These are phyloP conservation scores for Dryas integrifolia DNA, from an alignment of 331 rosid species.

Conservation along the genomic window DNA sequence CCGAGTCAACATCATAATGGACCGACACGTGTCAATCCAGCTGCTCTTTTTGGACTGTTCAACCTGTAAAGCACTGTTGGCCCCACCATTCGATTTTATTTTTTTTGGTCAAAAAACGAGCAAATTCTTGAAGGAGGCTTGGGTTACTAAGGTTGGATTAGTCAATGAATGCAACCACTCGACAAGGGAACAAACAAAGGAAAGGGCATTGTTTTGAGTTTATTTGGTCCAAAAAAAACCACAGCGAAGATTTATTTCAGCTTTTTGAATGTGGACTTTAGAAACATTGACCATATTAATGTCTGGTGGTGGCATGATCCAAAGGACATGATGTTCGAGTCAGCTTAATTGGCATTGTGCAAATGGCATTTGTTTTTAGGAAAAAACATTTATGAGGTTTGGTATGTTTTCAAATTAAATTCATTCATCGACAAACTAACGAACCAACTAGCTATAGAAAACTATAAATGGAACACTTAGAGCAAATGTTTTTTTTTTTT, in stretches of 20 bases:
- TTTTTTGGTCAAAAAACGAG: neutral
- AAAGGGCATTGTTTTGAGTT: conserved; percentile 4
- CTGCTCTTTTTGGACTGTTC: conserved; percentile 22
- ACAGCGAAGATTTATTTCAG: neutral
- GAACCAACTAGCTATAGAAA: too few relatives aligned
- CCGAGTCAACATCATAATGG: conserved; percentile 32
- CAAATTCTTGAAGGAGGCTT: neutral
- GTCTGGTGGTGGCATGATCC: neutral
- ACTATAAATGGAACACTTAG: too few relatives aligned
- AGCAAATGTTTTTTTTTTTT: too few relatives aligned
- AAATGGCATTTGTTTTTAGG: neutral
- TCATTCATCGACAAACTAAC: too few relatives aligned
- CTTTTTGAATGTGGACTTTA: conserved; percentile 17
- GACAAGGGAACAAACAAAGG: neutral
- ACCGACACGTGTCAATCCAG: conserved; percentile 32
- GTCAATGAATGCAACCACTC: conserved; percentile 15
- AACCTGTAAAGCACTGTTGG: neutral
- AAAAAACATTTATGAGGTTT: too few relatives aligned
- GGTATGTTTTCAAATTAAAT: too few relatives aligned
- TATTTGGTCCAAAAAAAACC: conserved; percentile 14
- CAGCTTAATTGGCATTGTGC: neutral
- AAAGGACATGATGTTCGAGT: too few relatives aligned
- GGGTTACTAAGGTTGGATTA: neutral
- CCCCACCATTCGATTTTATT: neutral
- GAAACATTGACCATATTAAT: neutral